phyloP scores from a whole-genome alignment of 1,284 basidiomycete species.

The Exsudoporus floridanus region DNA sequence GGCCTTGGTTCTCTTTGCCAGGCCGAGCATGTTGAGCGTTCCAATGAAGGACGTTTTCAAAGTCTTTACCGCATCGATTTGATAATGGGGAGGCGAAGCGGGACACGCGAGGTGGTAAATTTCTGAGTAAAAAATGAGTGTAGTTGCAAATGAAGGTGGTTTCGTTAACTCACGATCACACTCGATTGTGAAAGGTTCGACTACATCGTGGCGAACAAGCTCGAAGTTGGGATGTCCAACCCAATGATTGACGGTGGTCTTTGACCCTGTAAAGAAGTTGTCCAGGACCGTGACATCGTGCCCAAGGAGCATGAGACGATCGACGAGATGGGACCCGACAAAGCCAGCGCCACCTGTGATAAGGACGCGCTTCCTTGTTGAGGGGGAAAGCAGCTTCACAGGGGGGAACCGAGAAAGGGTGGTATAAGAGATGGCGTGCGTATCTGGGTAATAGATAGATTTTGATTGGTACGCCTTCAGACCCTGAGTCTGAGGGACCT shows the following conservation, averaged over 20 bases:
- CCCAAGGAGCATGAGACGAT: conserved; percentile 95
- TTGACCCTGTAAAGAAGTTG: conserved; percentile 98
- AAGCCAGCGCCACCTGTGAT: conserved; percentile 97
- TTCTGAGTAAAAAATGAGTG: conserved; percentile 50
- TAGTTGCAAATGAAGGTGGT: not conserved
- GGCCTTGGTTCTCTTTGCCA: conserved; percentile 97
- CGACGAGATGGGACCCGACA: conserved; percentile 95
- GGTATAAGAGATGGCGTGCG: conserved; percentile 84
- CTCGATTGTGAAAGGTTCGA: conserved; percentile 96
- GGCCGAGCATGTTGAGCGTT: conserved; percentile 95
- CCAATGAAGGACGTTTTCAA: conserved; percentile 98
- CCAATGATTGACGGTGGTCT: conserved; percentile 93
- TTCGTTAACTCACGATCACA: conserved; percentile 75
- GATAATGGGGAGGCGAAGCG: conserved; percentile 93
- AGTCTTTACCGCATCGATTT: conserved; percentile 94
- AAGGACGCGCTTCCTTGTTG: conserved; percentile 83
- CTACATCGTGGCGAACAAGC: conserved; percentile 94
- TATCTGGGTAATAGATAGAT: conserved; percentile 78
- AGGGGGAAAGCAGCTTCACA: conserved; percentile 80
- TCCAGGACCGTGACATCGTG: conserved; percentile 98
- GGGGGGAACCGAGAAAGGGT: conserved; percentile 90
- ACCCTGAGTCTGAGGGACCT: conserved; percentile 56
- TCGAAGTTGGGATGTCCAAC: conserved; percentile 98
- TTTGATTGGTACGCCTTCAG: conserved; percentile 71
- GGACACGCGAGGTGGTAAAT: conserved; percentile 97